Evolutionary conservation across 2,329 filamentous ascomycete species (phyloP).

Genomic region (Purpureocillium takamizusanense): DNA sequence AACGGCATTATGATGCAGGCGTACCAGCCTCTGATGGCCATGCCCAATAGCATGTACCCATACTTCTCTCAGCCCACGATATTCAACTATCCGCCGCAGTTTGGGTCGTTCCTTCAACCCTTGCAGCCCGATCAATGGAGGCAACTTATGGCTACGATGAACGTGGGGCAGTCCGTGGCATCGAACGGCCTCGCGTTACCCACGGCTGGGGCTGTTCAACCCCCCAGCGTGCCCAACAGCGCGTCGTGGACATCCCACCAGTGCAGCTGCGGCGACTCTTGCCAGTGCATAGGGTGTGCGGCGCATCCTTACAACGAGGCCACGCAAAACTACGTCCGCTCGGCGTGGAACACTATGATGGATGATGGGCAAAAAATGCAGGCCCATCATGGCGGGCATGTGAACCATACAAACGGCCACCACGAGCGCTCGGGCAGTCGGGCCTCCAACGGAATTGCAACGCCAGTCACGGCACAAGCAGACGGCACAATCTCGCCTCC

Average conservation of each 20-base stretch:
- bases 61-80: slow-evolving; percentile 35
- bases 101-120: slow-evolving; percentile 45
- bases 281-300: slow-evolving; percentile 59
- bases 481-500: slow-evolving; percentile 26
- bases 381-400: slow-evolving; percentile 11
- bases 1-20: slow-evolving; percentile 24
- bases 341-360: slow-evolving; percentile 33
- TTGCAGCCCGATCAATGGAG: slow-evolving; percentile 45
- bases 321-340: slow-evolving; percentile 44
- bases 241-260: slow-evolving; percentile 25
- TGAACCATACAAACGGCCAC: slow-evolving; percentile 11
- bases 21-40: slow-evolving; percentile 23
- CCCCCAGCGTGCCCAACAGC: slow-evolving; percentile 8
- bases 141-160: slow-evolving; percentile 33
- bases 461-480: slow-evolving; percentile 6
- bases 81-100: slow-evolving; percentile 44
- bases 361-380: slow-evolving; percentile 19
- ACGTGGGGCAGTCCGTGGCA: slow-evolving; percentile 23
- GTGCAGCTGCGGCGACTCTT: slow-evolving; percentile 57
- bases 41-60: slow-evolving; percentile 29
- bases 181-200: slow-evolving; percentile 17
- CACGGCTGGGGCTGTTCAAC: slow-evolving; percentile 11
- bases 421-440: slow-evolving; percentile 11
- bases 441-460: slow-evolving; percentile 10
- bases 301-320: slow-evolving; percentile 60